Percentiles rank a stretch among this genome's conserved stretches.
Conservation (phyloP, 352 stramenopile genomes). For the Phytopythium mirpurense region DNA sequence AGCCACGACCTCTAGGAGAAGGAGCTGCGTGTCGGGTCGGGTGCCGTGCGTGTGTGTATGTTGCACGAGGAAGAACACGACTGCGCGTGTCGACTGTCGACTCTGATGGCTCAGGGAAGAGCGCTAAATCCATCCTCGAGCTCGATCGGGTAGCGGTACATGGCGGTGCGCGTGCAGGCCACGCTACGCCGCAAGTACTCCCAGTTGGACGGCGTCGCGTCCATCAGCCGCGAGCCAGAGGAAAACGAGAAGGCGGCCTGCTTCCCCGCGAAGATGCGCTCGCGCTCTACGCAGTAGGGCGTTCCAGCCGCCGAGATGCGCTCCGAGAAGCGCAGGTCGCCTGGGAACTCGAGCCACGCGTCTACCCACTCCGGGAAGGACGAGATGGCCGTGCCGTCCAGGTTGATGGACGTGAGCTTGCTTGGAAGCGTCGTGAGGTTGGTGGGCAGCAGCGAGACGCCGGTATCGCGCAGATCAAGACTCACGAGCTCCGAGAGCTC, state of each 20-base stretch:
- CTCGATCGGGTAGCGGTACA: not conserved
- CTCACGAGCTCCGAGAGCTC: not conserved
- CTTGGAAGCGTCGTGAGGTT: not conserved
- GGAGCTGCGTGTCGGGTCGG: no score
- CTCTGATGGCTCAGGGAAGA: no score
- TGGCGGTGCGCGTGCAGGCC: not conserved
- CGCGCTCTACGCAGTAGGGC: constrained; percentile 1
- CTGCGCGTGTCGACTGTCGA: no score
- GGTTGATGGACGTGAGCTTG: not conserved
- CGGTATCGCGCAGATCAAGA: not conserved
- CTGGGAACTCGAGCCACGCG: not conserved
- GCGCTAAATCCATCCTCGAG: not conserved
- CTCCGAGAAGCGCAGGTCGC: not conserved
- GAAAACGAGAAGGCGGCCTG: not conserved
- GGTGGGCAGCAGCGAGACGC: not conserved
- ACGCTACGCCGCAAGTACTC: not conserved
- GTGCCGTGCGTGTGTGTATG: no score
- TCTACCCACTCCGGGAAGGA: not conserved
- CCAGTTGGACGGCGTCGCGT: not conserved
- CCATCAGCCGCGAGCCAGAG: not conserved
- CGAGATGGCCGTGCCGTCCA: not conserved
- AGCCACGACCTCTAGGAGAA: no score
- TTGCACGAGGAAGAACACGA: no score
- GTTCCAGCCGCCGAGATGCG: not conserved
- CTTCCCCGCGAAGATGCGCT: constrained; percentile 1